phyloP scores from a whole-genome alignment of 23 red algal genomes.

The Chondrus crispus region DNA sequence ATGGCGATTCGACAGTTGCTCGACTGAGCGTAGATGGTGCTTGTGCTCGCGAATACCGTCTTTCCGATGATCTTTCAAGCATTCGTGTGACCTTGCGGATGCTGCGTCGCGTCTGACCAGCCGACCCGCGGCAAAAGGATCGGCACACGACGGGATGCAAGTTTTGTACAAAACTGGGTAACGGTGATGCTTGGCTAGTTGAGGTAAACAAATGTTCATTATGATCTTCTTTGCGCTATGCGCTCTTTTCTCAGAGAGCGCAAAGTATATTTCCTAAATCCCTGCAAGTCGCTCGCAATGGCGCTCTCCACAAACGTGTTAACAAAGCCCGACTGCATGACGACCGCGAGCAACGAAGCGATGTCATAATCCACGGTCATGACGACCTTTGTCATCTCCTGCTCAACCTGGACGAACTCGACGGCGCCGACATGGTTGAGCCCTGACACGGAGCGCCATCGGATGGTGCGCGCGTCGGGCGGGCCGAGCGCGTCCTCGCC shows the following conservation, averaged over 20 bases:
- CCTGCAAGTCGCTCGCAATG: constrained; percentile 40
- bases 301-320: constrained; percentile 46
- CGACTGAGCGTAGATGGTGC: not conserved
- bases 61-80: too few species aligned
- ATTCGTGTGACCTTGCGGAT: too few species aligned
- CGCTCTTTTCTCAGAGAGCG: not conserved
- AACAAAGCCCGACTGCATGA: constrained; percentile 48
- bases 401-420: not conserved
- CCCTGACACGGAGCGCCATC: constrained; percentile 43
- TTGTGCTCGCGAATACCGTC: too few species aligned
- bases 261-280: constrained; percentile 46
- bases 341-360: constrained; percentile 30
- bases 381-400: constrained; percentile 5
- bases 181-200: too few species aligned
- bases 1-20: not conserved
- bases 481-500: too few species aligned
- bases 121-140: too few species aligned
- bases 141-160: too few species aligned
- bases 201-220: too few species aligned
- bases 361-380: constrained; percentile 64
- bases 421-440: constrained; percentile 49
- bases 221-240: too few species aligned
- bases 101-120: too few species aligned
- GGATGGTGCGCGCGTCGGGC: constrained; percentile 10
- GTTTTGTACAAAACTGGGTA: too few species aligned